Evolutionary conservation across 306 rosid species (phyloP).

Genomic region (Begonia loranthoides): DNA sequence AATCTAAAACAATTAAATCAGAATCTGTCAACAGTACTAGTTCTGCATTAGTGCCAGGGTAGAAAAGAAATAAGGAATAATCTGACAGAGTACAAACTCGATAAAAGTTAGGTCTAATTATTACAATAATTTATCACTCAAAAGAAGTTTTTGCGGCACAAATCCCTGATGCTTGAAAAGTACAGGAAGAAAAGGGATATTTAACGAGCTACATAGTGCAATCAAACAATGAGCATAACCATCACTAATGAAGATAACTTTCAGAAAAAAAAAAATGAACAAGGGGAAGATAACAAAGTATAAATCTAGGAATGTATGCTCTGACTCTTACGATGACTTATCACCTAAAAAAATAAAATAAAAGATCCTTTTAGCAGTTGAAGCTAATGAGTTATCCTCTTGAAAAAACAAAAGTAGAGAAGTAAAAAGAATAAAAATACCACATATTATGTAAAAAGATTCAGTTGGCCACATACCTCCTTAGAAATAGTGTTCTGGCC

Average conservation of each 20-base stretch:
- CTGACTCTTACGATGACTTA: too few species aligned
- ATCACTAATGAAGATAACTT: too few species aligned
- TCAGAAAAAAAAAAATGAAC: too few species aligned
- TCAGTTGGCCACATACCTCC: conserved; percentile 38
- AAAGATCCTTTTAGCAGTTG: neutral
- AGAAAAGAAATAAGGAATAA: conserved; percentile 2
- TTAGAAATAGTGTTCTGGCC: conserved; percentile 38
- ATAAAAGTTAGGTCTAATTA: neutral
- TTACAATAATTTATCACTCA: neutral
- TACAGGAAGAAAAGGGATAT: too few species aligned
- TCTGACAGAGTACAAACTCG: conserved; percentile 1
- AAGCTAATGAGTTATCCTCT: neutral
- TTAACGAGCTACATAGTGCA: too few species aligned
- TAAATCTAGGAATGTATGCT: too few species aligned
- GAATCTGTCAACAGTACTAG: too few species aligned
- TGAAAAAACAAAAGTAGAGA: neutral
- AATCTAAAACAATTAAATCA: too few species aligned
- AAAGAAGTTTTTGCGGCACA: too few species aligned
- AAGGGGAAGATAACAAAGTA: too few species aligned
- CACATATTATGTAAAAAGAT: neutral
- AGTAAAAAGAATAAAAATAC: neutral
- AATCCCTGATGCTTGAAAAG: too few species aligned
- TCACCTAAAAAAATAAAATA: conserved; percentile 5
- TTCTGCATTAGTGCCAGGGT: neutral
- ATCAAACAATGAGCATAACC: too few species aligned